Percentiles rank a stretch among this genome's conserved stretches.
Conservation (phyloP, 108 stramenopile species). For the Aurantiochytrium sp. region DNA sequence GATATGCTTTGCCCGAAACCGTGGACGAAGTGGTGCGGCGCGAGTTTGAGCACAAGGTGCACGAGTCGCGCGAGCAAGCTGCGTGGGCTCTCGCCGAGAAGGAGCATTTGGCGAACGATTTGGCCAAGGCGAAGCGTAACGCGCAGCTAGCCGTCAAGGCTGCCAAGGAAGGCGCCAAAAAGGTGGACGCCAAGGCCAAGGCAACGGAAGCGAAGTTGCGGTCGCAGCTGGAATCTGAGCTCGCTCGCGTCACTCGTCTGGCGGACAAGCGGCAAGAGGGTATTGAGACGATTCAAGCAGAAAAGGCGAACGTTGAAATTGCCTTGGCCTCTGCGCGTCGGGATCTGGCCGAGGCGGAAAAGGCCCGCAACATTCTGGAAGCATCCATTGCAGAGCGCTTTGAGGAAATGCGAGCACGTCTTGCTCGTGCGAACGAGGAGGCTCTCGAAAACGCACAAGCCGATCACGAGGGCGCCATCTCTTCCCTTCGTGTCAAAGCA, state of each 20-base stretch:
- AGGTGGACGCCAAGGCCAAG: neutral
- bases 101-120: neutral
- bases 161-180: slow-evolving; percentile 3
- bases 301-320: neutral
- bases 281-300: neutral
- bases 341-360: neutral
- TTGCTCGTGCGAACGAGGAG: neutral
- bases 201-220: neutral
- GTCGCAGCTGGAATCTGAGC: slow-evolving; percentile 1
- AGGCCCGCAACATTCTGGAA: neutral
- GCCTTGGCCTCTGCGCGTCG: neutral
- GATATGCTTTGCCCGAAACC: neutral
- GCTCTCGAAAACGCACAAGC: neutral
- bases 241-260: neutral
- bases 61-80: neutral
- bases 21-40: neutral
- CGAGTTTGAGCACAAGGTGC: neutral
- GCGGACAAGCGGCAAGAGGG: neutral
- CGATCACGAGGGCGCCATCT: neutral
- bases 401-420: neutral
- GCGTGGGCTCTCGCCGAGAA: neutral
- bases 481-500: neutral
- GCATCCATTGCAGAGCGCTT: neutral
- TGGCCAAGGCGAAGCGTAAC: neutral
- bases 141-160: slow-evolving; percentile 3